Conservation (phyloP, 768 basidiomycete species). For the Pleurotus sapidus region DNA sequence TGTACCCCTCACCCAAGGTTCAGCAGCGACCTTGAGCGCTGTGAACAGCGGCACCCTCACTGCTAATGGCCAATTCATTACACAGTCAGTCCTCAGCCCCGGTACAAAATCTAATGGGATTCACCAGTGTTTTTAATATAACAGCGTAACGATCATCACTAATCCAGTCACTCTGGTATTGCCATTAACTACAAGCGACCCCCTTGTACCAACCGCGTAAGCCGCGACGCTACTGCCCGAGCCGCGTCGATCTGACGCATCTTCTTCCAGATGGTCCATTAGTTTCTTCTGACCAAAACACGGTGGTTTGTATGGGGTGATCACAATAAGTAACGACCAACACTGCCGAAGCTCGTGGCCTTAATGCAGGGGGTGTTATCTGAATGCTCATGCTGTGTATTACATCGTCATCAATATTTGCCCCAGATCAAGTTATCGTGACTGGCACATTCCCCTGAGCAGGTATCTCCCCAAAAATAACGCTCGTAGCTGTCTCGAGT, state of each 20-base stretch:
- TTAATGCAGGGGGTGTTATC: too few relatives aligned
- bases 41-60: background rate
- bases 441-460: constrained; percentile 1
- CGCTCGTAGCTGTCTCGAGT: constrained; percentile 38
- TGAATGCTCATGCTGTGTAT: too few relatives aligned
- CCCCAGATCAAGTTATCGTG: too few relatives aligned
- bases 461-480: constrained; percentile 36
- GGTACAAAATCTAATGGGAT: background rate
- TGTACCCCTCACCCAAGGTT: background rate
- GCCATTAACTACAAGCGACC: background rate
- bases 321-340: too few relatives aligned
- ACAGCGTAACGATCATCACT: constrained; percentile 1
- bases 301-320: too few relatives aligned
- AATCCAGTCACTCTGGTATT: background rate
- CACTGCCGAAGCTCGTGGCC: too few relatives aligned
- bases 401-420: too few relatives aligned
- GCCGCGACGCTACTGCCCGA: background rate
- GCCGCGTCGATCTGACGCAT: too few relatives aligned
- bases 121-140: background rate
- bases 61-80: background rate
- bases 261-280: too few relatives aligned
- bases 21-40: background rate
- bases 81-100: background rate
- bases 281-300: too few relatives aligned
- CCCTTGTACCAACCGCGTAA: background rate